Evolutionary conservation across 805 yeast genomes (phyloP), one percentile per base, ranked within the genome.

Genomic region (Ogataea pilisensis): DNA sequence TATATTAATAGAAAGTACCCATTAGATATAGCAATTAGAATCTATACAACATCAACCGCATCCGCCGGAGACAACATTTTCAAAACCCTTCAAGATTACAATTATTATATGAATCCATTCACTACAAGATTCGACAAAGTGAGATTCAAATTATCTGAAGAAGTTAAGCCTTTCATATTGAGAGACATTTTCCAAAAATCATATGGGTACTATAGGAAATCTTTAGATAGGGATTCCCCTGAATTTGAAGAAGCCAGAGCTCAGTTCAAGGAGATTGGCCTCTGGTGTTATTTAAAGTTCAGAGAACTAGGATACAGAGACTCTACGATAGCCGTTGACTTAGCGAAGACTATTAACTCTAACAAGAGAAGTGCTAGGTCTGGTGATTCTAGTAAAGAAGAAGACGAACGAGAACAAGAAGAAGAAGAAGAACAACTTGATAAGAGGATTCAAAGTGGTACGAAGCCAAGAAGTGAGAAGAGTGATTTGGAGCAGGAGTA

Each of bases 111-210:
- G 8, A 63, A 64, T 42, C 69, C 69, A 2, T 64, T 61, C 41
- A 17, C 37, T 2, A 43, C 48, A 4, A 46, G 61, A 22, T 49
- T 34, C 26, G 51, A 51, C 16, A 51, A 60, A 32, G 61, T 60
- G 1, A 30, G 44, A 14, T 33, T 60, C 4, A 26, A 39, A 25
- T 16, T 62, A 4, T 39, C 49, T 11, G n/a, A 30, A 1, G 37
- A 41, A 3, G 32, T 50, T 24, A 48, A 45, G 25, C 44, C 51
- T 4, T 19, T 60, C 2, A 44, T 59, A 5, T 13, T 62, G 5
- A 43, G 62, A 38, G 61, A 58, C 37, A 56, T 62, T 8, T 58
- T 47, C 35, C 61, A 55, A 37, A 34, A 30, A 18, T 50, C 63
- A 17, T 48, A 50, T 32, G 40, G 44, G 0, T 42, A 46, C 12